Evolutionary conservation across 192 early-diverging fungal species (phyloP), one percentile per base, ranked within the genome.

Genomic region (Podila verticillata): DNA sequence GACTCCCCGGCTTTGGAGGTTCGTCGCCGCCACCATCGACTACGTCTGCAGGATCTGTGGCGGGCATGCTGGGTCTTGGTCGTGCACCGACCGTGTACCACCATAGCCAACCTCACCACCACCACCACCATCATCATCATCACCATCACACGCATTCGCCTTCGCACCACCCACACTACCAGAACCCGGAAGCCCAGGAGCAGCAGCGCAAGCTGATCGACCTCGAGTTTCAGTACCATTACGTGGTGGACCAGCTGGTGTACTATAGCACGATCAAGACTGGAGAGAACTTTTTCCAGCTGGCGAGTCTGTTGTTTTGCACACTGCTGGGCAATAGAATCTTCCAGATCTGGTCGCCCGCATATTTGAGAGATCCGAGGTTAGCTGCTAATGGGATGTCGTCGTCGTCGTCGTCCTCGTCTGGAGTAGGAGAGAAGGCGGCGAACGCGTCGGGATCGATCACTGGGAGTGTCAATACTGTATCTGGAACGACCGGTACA

Each of bases 241-340:
- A 92, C 68, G 88, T 95, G 61, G 89, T 94, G 3, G 92, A 95
- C 79, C 89, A 95, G 68, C 75, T 95, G 20, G 86, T 93, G 31
- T 90, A 92, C 51, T 93, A 89, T 81, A 89, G 89, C n/a, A 94
- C 93, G 2, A 88, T 91, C 47, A 92, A 94, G 65, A 91, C 89
- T 13, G 86, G 90, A 0, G 91, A 94, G 56, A 87, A 86, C 65
- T 95, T 89, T 81, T 83, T 93, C 39, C 87, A 92, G 57, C 66
- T 94, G 31, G 92, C 92, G 1, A 84, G 84, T 28, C 61, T 95
- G 17, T 65, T 95, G 20, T 95, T 95, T 66, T 87, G 87, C 32
- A 81, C 81, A 19, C 65, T 88, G 44, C 83, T 90, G 24, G 64
- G 74, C 3, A 84, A 86, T 19, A 69, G 85, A 0, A 83, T 89